Conservation (phyloP, 169 alveolate genomes). For the Plasmodium knowlesi region DNA sequence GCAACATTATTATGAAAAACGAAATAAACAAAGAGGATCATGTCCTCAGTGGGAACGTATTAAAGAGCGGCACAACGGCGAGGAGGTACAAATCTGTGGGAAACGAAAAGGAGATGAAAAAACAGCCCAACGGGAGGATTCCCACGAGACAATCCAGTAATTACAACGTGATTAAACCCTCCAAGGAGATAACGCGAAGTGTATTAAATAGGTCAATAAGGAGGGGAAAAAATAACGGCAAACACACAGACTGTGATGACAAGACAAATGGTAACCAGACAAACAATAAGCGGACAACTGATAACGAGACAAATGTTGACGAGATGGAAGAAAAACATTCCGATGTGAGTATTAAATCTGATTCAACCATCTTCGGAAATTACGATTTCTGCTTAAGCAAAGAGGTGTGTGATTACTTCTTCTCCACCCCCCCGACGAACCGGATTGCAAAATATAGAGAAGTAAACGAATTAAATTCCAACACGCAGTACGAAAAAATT, state of each 20-base stretch:
- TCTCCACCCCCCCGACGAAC: not conserved
- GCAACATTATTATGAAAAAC: not conserved
- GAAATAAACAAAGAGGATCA: not conserved
- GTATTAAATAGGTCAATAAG: not conserved
- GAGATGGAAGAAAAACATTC: not conserved
- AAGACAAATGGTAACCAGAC: not conserved
- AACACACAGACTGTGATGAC: not conserved
- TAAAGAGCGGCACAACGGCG: not conserved
- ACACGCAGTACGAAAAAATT: conserved; percentile 12
- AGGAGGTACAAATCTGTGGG: not conserved
- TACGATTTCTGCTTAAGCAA: not conserved
- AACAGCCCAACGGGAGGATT: not conserved
- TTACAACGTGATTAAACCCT: not conserved
- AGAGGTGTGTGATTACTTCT: not conserved
- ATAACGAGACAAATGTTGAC: not conserved
- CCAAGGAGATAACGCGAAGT: not conserved
- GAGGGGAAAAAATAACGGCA: not conserved
- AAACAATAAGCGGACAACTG: not conserved
- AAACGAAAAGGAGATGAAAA: not conserved
- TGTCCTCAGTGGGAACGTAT: not conserved
- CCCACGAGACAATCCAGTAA: not conserved
- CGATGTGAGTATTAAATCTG: not conserved
- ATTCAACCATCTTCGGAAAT: not conserved
- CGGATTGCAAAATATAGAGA: not conserved
- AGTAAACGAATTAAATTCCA: not conserved